Evolutionary conservation across 2,329 filamentous ascomycete genomes (phyloP).

Genomic region (Colletotrichum cereale): DNA sequence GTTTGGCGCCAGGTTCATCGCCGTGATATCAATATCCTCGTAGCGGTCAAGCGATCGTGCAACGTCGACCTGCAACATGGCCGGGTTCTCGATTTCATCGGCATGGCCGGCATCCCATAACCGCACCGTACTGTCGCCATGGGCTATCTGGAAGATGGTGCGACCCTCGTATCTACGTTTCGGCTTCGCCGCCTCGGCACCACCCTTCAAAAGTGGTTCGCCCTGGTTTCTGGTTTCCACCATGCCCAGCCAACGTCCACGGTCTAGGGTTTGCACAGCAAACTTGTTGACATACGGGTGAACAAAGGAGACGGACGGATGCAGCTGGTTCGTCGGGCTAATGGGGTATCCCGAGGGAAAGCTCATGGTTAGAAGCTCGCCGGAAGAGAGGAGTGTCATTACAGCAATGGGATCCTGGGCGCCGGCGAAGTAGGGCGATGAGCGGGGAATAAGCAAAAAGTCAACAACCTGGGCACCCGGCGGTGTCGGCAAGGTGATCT

Average conservation of each 20-base stretch:
- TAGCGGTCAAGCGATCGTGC: slow-evolving; percentile 84
- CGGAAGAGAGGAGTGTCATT: slow-evolving; percentile 83
- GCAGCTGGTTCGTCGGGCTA: slow-evolving; percentile 91
- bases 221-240: slow-evolving; percentile 85
- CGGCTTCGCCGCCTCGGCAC: slow-evolving; percentile 77
- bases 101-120: slow-evolving; percentile 93
- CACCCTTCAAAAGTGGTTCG: slow-evolving; percentile 82
- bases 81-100: slow-evolving; percentile 91
- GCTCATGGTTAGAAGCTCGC: slow-evolving; percentile 89
- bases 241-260: slow-evolving; percentile 90
- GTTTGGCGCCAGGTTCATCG: slow-evolving; percentile 83
- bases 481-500: slow-evolving; percentile 80
- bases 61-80: slow-evolving; percentile 86
- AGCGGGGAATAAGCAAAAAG: slow-evolving; percentile 85
- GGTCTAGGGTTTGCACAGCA: slow-evolving; percentile 79
- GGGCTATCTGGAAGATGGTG: slow-evolving; percentile 87
- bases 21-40: slow-evolving; percentile 80
- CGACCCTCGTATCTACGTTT: slow-evolving; percentile 84
- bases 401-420: slow-evolving; percentile 92
- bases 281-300: slow-evolving; percentile 88
- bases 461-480: slow-evolving; percentile 81
- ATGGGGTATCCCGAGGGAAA: slow-evolving; percentile 95
- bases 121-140: slow-evolving; percentile 91
- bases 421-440: slow-evolving; percentile 87
- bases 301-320: slow-evolving; percentile 87